Conservation (phyloP, 1,284 basidiomycete species). For the Trametes sp. region DNA sequence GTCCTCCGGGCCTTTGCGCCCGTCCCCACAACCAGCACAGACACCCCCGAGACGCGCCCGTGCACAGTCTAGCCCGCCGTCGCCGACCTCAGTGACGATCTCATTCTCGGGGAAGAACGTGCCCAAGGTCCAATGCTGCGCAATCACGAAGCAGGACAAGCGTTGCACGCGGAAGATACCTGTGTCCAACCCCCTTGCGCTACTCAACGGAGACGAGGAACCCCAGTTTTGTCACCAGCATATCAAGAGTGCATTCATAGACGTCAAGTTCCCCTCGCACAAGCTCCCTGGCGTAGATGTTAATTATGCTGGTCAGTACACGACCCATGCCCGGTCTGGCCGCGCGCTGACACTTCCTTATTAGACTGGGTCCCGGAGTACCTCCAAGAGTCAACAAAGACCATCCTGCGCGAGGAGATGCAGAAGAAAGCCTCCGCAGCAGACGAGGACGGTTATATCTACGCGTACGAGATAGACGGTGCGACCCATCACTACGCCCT, state of each 20-base stretch:
- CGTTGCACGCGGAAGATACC: slow-evolving; percentile 70
- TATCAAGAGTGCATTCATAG: slow-evolving; percentile 50
- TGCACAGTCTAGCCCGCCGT: slow-evolving; percentile 43
- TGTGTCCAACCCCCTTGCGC: slow-evolving; percentile 50
- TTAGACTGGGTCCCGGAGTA: slow-evolving; percentile 78
- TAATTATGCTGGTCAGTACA: slow-evolving; percentile 58
- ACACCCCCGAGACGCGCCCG: slow-evolving; percentile 36
- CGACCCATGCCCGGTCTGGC: too few species aligned
- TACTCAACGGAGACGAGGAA: slow-evolving; percentile 47
- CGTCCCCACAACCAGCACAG: slow-evolving; percentile 12
- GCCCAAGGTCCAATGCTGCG: slow-evolving; percentile 60
- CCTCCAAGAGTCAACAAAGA: slow-evolving; percentile 66
- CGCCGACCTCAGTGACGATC: slow-evolving; percentile 38
- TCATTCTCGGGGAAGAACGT: slow-evolving; percentile 36
- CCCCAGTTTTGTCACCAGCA: slow-evolving; percentile 76
- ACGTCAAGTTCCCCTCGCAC: slow-evolving; percentile 63
- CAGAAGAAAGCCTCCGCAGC: slow-evolving; percentile 63
- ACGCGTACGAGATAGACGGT: slow-evolving; percentile 80
- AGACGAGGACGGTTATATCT: slow-evolving; percentile 78
- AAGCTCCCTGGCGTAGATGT: slow-evolving; percentile 49
- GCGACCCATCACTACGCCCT: slow-evolving; percentile 12
- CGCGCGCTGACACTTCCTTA: neutral
- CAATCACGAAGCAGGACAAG: slow-evolving; percentile 66
- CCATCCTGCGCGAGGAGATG: slow-evolving; percentile 73
- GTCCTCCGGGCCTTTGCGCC: slow-evolving; percentile 14